These are phyloP conservation scores for Rhodotorula babjevae DNA, from an alignment of 768 basidiomycete species.

Conservation along the genomic window DNA sequence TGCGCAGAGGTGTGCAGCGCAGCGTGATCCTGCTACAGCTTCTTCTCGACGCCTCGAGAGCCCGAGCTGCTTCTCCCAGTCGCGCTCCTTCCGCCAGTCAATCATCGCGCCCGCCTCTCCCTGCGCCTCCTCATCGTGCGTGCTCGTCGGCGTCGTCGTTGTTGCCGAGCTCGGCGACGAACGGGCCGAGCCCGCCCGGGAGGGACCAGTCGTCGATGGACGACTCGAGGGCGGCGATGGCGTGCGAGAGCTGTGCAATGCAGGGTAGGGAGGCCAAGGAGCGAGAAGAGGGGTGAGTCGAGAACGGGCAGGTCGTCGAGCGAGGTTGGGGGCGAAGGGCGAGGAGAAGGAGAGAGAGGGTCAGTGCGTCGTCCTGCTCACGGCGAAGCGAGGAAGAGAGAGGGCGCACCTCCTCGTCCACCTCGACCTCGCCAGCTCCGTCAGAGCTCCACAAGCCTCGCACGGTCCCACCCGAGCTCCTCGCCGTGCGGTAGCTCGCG, in stretches of 20 bases:
- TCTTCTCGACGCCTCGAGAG: no score
- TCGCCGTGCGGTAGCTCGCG: slow-evolving; percentile 15
- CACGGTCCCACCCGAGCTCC: background rate
- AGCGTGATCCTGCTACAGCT: no score
- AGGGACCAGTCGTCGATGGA: slow-evolving; percentile 17
- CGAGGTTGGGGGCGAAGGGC: background rate
- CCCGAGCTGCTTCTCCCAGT: no score
- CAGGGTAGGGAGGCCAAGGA: no score
- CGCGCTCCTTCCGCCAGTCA: no score
- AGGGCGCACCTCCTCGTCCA: slow-evolving; percentile 1
- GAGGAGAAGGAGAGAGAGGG: no score
- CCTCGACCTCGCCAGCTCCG: background rate
- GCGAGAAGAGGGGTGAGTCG: no score
- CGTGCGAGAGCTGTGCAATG: slow-evolving; percentile 12
- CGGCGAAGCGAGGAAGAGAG: no score
- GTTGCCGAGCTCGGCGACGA: slow-evolving; percentile 19
- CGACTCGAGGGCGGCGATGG: slow-evolving; percentile 5
- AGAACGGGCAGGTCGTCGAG: background rate
- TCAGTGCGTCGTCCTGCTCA: no score
- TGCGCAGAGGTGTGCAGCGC: no score
- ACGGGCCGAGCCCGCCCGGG: slow-evolving; percentile 1
- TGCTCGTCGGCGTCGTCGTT: background rate
- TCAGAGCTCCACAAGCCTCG: background rate
- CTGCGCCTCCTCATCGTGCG: no score
- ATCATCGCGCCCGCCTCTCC: no score